Conservation (phyloP, 768 basidiomycete species). For the Chlorophyllum brunneum region DNA sequence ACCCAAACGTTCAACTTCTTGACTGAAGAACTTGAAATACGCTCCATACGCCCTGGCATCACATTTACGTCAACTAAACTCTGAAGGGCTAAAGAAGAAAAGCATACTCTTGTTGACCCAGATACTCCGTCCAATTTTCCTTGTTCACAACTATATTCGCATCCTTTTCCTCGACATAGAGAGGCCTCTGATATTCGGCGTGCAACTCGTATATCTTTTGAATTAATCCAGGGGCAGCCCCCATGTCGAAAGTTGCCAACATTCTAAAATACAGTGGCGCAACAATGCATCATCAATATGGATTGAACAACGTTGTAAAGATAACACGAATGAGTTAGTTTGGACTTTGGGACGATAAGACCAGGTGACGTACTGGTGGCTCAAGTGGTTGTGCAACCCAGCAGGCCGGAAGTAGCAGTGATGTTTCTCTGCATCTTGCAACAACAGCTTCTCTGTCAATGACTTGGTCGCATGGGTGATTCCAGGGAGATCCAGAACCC, state of each 20-base stretch:
- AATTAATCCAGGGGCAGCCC: conserved; percentile 41
- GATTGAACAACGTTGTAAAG: not conserved
- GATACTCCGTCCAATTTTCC: conserved; percentile 45
- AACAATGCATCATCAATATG: not conserved
- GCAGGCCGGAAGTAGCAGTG: conserved; percentile 44
- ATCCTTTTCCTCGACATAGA: conserved; percentile 31
- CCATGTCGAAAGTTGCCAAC: conserved; percentile 54
- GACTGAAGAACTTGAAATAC: conserved; percentile 36
- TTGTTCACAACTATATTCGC: conserved; percentile 31
- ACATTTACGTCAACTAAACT: no score
- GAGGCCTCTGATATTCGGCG: conserved; percentile 32
- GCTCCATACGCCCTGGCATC: conserved; percentile 35
- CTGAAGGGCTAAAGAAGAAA: no score
- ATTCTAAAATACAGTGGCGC: conserved; percentile 30
- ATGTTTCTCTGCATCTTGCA: conserved; percentile 43
- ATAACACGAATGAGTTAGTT: no score
- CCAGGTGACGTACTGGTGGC: conserved; percentile 56
- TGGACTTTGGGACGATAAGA: no score
- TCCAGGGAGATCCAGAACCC: conserved; percentile 45
- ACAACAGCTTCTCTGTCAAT: conserved; percentile 39
- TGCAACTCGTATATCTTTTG: conserved; percentile 47
- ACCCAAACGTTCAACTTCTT: conserved; percentile 34
- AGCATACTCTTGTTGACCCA: conserved; percentile 45
- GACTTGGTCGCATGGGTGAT: conserved; percentile 38
- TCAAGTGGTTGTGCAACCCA: conserved; percentile 53